phyloP scores from a whole-genome alignment of 2,329 filamentous ascomycete genomes.

The Scytalidium lignicola region DNA sequence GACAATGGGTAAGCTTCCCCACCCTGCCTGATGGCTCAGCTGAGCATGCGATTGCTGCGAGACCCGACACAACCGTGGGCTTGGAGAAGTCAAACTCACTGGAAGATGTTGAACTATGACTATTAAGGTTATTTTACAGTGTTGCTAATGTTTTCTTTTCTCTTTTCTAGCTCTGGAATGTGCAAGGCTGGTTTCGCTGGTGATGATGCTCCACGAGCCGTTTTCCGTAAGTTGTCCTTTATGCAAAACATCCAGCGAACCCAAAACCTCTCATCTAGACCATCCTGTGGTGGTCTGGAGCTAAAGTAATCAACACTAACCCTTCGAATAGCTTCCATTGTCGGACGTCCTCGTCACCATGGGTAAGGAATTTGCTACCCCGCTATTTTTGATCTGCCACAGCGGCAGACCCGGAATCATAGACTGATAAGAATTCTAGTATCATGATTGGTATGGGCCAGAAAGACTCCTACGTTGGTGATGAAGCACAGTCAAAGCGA shows the following conservation, averaged over 20 bases:
- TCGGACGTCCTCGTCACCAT: conserved; percentile 99
- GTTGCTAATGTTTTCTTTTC: neutral
- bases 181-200: conserved; percentile 99
- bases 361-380: conserved; percentile 62
- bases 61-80: neutral
- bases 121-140: neutral
- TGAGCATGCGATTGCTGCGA: neutral
- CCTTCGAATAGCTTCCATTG: conserved; percentile 76
- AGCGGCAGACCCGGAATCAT: conserved; percentile 11
- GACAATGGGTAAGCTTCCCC: conserved; percentile 96
- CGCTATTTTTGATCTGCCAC: conserved; percentile 15
- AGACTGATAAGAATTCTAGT: conserved; percentile 46
- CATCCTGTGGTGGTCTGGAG: conserved; percentile 3
- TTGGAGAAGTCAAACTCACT: neutral
- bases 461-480: conserved; percentile 99
- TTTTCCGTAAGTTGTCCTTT: conserved; percentile 85
- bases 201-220: conserved; percentile 99
- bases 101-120: neutral
- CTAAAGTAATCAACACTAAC: conserved; percentile 12
- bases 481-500: conserved; percentile 99
- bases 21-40: conserved; percentile 15
- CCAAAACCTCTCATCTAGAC: neutral
- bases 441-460: conserved; percentile 99
- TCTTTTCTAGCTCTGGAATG: conserved; percentile 91
- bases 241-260: conserved; percentile 17